Percentiles rank a stretch among this genome's conserved stretches.
Conservation (phyloP, 106 monocot genomes). For the Alisma plantagoaquatica region DNA sequence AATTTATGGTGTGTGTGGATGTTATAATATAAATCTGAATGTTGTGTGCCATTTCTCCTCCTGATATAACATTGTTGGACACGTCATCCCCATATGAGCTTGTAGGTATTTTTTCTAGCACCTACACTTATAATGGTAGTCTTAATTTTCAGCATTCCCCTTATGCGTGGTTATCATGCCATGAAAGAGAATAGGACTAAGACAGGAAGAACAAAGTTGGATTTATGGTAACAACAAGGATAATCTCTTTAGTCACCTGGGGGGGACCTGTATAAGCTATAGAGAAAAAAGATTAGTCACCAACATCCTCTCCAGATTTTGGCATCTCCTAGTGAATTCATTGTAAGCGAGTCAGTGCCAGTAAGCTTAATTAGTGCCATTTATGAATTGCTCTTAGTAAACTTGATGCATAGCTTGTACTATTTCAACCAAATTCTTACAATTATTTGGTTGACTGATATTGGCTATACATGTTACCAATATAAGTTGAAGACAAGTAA, state of each 20-base stretch:
- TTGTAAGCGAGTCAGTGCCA: conserved; percentile 44
- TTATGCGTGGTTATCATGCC: conserved; percentile 53
- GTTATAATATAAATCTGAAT: no score
- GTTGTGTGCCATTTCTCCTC: no score
- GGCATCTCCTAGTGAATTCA: conserved; percentile 71
- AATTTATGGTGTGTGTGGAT: no score
- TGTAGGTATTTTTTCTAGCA: conserved; percentile 95
- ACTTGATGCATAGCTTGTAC: conserved; percentile 65
- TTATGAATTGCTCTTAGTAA: conserved; percentile 39
- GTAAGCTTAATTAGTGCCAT: conserved; percentile 1
- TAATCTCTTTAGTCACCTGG: conserved; percentile 79
- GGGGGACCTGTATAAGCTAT: conserved; percentile 98
- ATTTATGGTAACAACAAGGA: conserved; percentile 52
- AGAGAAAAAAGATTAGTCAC: conserved; percentile 82
- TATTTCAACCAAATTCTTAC: no score
- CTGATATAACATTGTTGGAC: no score
- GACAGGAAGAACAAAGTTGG: conserved; percentile 66
- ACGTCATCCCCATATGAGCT: conserved; percentile 84
- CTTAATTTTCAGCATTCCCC: conserved; percentile 77
- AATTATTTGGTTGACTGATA: no score
- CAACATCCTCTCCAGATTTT: conserved; percentile 69
- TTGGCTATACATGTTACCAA: no score
- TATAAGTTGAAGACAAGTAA: no score
- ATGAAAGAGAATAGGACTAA: conserved; percentile 56
- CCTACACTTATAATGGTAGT: conserved; percentile 22